These are phyloP conservation scores for Fusarium anthophilum DNA, from an alignment of 2,329 filamentous ascomycete species.

Conservation along the genomic window DNA sequence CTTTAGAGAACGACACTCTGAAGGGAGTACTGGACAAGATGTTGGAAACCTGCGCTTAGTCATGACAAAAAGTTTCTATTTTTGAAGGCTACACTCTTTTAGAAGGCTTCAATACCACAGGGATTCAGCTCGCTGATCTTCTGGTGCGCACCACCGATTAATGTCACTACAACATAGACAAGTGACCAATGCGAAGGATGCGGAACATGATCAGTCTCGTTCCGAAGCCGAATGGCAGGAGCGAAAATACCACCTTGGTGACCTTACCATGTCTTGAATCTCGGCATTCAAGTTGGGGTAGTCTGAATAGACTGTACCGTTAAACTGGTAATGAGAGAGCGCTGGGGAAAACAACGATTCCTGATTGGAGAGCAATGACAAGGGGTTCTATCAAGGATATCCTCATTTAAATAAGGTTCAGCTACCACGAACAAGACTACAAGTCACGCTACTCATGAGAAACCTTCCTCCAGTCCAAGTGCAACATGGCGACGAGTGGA, in stretches of 20 bases:
- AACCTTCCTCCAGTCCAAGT: constrained; percentile 7
- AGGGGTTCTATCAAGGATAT: constrained; percentile 18
- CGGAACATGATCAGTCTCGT: constrained; percentile 2
- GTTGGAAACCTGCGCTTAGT: constrained; percentile 81
- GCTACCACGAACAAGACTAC: constrained; percentile 6
- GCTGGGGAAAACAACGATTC: constrained; percentile 3
- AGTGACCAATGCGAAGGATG: background rate
- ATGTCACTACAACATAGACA: background rate
- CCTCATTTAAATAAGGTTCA: constrained; percentile 39
- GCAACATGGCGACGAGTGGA: background rate
- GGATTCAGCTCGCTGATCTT: constrained; percentile 7
- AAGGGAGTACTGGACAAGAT: constrained; percentile 92
- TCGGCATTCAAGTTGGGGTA: constrained; percentile 20
- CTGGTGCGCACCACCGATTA: background rate
- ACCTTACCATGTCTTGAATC: constrained; percentile 22
- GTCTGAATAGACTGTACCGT: constrained; percentile 19
- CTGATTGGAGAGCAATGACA: constrained; percentile 33
- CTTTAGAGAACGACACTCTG: constrained; percentile 90
- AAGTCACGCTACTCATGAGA: constrained; percentile 18
- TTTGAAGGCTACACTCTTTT: background rate
- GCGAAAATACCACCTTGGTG: constrained; percentile 23
- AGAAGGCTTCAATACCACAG: background rate
- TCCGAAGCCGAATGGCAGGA: constrained; percentile 2
- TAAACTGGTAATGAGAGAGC: constrained; percentile 10
- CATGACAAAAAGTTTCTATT: background rate